Conservation (phyloP, 805 yeast genomes). For the Wickerhamomyces queroliae region DNA sequence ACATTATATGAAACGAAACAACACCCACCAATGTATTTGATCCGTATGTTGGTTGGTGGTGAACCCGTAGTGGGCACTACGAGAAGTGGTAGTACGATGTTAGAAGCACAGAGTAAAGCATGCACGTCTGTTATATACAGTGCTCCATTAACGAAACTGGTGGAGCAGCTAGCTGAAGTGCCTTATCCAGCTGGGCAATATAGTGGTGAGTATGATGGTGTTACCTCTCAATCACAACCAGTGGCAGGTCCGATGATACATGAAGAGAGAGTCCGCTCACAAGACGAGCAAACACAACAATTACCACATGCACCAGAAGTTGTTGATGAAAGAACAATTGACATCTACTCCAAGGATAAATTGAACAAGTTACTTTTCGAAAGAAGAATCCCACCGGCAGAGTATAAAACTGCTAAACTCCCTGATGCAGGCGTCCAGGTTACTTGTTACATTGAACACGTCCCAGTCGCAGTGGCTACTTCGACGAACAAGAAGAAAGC, state of each 20-base stretch:
- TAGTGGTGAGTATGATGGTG: not conserved
- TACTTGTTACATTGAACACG: conserved; percentile 7
- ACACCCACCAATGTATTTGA: not conserved
- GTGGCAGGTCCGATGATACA: not conserved
- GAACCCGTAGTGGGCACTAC: not conserved
- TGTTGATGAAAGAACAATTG: conserved; percentile 3
- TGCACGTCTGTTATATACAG: not conserved
- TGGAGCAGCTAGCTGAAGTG: not conserved
- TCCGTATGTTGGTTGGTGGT: not conserved
- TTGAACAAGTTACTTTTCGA: conserved; percentile 8
- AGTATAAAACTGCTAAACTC: conserved; percentile 13
- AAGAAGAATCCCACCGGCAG: conserved; percentile 9
- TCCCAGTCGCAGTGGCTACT: conserved; percentile 11
- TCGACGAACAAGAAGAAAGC: conserved; percentile 18
- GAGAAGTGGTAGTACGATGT: not conserved
- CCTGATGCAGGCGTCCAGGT: conserved; percentile 15
- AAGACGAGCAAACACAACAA: not conserved
- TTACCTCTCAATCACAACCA: not conserved
- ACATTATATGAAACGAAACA: not conserved
- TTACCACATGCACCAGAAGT: not conserved
- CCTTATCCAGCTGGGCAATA: not conserved
- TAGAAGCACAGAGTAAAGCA: not conserved
- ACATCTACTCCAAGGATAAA: conserved; percentile 11
- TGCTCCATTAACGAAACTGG: not conserved
- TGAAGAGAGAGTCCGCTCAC: not conserved